Conservation (phyloP, 2,329 filamentous ascomycete species). For the Pseudogymnoascus sp. region DNA sequence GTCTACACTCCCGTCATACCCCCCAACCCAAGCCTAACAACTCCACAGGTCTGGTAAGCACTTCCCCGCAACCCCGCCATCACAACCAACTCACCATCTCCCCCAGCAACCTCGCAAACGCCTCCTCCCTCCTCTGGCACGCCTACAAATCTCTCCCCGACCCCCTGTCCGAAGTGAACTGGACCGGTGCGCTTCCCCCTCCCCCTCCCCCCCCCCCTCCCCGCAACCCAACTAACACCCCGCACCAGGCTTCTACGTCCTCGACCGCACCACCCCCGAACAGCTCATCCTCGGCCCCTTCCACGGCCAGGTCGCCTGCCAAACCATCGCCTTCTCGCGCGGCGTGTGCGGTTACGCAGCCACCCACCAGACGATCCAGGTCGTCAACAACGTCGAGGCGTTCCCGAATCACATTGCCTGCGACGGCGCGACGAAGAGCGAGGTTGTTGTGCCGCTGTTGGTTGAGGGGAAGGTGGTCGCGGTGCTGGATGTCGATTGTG, state of each 20-base stretch:
- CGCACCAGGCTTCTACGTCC: conserved; percentile 65
- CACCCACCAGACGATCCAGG: conserved; percentile 49
- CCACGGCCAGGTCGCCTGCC: conserved; percentile 72
- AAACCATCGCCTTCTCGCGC: conserved; percentile 63
- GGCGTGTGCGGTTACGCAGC: conserved; percentile 73
- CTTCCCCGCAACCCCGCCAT: not conserved
- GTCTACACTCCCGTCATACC: conserved; percentile 16
- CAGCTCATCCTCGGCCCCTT: conserved; percentile 72
- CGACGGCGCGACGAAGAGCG: conserved; percentile 66
- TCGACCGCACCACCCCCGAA: conserved; percentile 38
- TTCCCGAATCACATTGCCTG: conserved; percentile 80
- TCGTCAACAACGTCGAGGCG: conserved; percentile 60
- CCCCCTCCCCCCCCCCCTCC: not conserved
- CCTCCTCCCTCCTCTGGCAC: conserved; percentile 70
- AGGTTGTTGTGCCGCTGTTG: conserved; percentile 70
- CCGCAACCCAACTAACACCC: not conserved
- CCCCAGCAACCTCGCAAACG: conserved; percentile 65
- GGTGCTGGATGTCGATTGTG: conserved; percentile 76
- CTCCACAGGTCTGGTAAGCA: conserved; percentile 34
- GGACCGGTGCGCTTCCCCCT: conserved; percentile 55
- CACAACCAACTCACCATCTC: not conserved
- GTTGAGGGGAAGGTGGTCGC: conserved; percentile 44
- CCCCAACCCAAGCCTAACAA: conserved; percentile 4
- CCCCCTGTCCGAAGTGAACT: conserved; percentile 64
- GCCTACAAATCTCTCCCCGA: conserved; percentile 63